These are phyloP conservation scores for Apiospora phragmitis DNA, from an alignment of 2,329 filamentous ascomycete species.

Conservation along the genomic window DNA sequence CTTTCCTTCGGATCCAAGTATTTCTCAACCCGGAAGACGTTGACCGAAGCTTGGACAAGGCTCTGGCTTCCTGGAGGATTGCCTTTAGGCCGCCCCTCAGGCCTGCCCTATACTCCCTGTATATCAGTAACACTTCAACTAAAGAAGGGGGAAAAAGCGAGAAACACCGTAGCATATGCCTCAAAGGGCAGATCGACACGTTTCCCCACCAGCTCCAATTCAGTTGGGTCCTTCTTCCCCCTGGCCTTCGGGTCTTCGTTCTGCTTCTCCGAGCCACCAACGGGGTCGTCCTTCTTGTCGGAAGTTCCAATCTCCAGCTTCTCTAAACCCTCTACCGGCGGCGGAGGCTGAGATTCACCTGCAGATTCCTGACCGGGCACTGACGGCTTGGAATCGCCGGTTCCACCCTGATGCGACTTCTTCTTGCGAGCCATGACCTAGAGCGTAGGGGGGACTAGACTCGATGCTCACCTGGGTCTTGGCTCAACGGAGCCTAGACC, in stretches of 20 bases:
- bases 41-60: no score
- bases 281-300: no score
- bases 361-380: neutral
- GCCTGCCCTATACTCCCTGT: slow-evolving; percentile 51
- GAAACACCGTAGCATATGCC: slow-evolving; percentile 48
- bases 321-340: no score
- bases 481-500: neutral
- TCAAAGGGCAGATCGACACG: slow-evolving; percentile 61
- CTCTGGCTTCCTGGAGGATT: no score
- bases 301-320: no score
- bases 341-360: neutral
- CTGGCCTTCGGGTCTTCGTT: neutral
- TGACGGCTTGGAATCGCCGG: no score
- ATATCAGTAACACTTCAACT: no score
- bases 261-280: neutral
- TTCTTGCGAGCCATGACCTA: neutral
- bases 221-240: neutral
- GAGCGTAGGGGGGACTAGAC: neutral
- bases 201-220: slow-evolving; percentile 35
- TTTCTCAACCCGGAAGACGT: no score
- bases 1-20: no score
- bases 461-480: neutral
- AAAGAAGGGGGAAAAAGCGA: no score
- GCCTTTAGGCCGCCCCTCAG: no score
- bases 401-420: neutral